Conservation (phyloP, 2,329 filamentous ascomycete species). For the Xylariaceae sp. region DNA sequence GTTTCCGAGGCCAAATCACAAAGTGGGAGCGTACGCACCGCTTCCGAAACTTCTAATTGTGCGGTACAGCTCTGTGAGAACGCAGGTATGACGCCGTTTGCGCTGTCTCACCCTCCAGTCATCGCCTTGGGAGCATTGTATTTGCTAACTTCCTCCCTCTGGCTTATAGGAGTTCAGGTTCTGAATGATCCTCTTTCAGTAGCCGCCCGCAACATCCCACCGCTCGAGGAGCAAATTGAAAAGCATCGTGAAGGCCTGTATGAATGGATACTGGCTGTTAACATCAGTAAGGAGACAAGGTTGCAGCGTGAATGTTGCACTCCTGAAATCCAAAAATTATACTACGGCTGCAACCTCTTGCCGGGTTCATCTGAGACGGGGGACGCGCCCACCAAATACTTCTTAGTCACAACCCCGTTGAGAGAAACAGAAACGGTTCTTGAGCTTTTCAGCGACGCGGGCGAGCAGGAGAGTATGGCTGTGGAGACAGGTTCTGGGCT, state of each 20-base stretch:
- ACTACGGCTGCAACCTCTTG: constrained; percentile 51
- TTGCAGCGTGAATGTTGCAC: constrained; percentile 11
- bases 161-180: constrained; percentile 23
- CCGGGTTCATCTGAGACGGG: constrained; percentile 32
- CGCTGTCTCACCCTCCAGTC: neutral
- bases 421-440: constrained; percentile 24
- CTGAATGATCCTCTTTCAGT: constrained; percentile 27
- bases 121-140: neutral
- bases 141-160: constrained; percentile 11
- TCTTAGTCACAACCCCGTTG: constrained; percentile 36
- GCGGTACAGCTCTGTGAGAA: constrained; percentile 24
- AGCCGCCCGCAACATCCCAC: constrained; percentile 27
- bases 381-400: constrained; percentile 35
- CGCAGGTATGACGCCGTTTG: constrained; percentile 23
- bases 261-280: constrained; percentile 30
- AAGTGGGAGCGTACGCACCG: constrained; percentile 12
- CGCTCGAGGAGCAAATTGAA: constrained; percentile 28
- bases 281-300: constrained; percentile 9
- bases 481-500: constrained; percentile 12
- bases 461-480: constrained; percentile 21
- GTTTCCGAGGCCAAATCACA: constrained; percentile 29
- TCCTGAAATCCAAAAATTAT: constrained; percentile 29
- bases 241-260: constrained; percentile 31
- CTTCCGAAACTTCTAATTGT: constrained; percentile 16
- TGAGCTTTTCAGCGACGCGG: constrained; percentile 13